Evolutionary conservation across 1,284 basidiomycete species (phyloP), one percentile per base, ranked within the genome.

Genomic region (Trametes pubescens): DNA sequence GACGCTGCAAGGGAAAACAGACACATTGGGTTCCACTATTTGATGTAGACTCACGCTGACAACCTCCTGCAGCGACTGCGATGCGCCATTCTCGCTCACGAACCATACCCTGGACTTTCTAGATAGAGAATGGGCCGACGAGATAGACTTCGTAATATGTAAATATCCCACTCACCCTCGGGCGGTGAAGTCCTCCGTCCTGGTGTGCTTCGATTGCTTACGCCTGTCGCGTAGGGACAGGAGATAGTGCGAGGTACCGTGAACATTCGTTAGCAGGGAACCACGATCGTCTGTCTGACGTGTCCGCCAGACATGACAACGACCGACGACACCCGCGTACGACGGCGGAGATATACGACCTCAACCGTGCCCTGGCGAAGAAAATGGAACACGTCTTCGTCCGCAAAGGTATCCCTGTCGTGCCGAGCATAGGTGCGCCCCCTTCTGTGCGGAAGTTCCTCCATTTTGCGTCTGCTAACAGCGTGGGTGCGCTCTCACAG

Each of bases 141-240:
- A 94, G 71, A 85, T 98, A 51, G 96, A 98, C 76, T 98, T 98
- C 76, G 92, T 96, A 26, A 82, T 96, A 48, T 95, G 93, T 79
- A 68, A 71, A 82, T 79, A 26, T 48, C 48, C 26, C 37, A 47
- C 18, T 21, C 4, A 18, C 44, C 2, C n/a, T 35, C 18, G 34
- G 26, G n/a, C 29, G 18, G 35, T 52, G 26, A 47, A 57, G 44
- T 46, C 48, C 40, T 59, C 35, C 32, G 43, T n/a, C 22, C 14
- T n/a, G 10, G 26, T 29, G 49, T 59, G 56, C 59, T 62, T 62
- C 62, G 43, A 65, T 61, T 43, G 65, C 68, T 68, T 26, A 69
- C 43, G 34, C 34, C 32, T 56, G 61, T 60, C 53, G 51, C 63
- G 51, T 76, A 91, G 92, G 92, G 94, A 97, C 95, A 7, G 95